Evolutionary conservation across 139 green algal species (phyloP).

Genomic region (Choricystis sp.): DNA sequence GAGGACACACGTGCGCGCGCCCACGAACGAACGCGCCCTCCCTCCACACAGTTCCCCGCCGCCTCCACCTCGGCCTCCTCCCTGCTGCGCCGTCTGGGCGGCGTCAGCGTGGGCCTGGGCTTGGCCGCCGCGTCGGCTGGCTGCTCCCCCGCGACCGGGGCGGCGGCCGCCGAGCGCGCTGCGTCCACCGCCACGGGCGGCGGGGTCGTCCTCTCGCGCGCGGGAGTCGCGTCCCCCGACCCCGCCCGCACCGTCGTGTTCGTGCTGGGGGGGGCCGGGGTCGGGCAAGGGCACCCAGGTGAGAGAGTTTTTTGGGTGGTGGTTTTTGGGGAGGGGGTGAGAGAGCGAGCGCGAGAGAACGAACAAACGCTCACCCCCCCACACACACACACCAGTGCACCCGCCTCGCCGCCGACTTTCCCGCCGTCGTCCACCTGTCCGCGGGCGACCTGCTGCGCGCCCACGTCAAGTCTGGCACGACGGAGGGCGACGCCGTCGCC

Average conservation of each 20-base stretch:
- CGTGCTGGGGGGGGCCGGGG: conserved; percentile 59
- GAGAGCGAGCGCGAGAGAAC: neutral
- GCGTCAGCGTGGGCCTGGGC: neutral
- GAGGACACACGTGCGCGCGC: too few relatives aligned
- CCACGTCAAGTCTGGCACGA: conserved; percentile 72
- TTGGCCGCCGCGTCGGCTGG: too few relatives aligned
- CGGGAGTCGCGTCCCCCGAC: neutral
- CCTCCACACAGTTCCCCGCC: neutral
- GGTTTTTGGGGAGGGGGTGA: too few relatives aligned
- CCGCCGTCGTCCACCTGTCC: conserved; percentile 67
- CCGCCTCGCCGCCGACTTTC: conserved; percentile 65
- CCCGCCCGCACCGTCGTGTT: conserved; percentile 28
- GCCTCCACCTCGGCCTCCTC: neutral
- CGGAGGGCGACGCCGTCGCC: conserved; percentile 73
- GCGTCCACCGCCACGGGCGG: neutral
- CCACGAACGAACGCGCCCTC: too few relatives aligned
- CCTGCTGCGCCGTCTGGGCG: neutral
- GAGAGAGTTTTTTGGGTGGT: too few relatives aligned
- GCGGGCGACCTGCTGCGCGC: conserved; percentile 83
- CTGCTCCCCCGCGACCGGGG: too few relatives aligned
- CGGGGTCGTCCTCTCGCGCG: neutral
- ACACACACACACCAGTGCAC: conserved; percentile 34
- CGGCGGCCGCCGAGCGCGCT: neutral
- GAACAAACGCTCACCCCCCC: neutral
- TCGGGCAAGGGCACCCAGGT: conserved; percentile 67